Evolutionary conservation across 495 filamentous ascomycete genomes (phyloP), one percentile per base, ranked within the genome.

Genomic region (Talaromyces liani): DNA sequence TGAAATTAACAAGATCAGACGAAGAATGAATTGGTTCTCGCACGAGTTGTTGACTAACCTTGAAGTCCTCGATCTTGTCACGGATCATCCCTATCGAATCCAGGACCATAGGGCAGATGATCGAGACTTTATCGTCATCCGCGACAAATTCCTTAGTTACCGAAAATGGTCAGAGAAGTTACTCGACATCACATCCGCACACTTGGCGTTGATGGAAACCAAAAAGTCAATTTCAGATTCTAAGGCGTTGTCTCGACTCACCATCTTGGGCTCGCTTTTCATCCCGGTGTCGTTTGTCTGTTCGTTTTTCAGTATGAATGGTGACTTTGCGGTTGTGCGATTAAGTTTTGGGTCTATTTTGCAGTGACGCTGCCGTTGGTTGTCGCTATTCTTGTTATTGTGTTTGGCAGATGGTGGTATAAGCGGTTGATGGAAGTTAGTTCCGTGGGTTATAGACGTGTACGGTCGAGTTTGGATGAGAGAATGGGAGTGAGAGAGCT

Each of bases 51-150:
- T 7, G 16, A 29, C 20, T 4, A 56, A 56, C 29, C 53, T 56
- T 29, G 53, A 56, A 29, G 25, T 14, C 25, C 53, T 56, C 6
- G 24, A n/a, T 10, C 53, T 56, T 5, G 22, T 29, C 8, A 6
- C 53, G 6, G 47, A 56, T 6, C 6, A 24, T 16, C 6, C 14
- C 1, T 16, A 29, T 24, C 53, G 53, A 7, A 16, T 56, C 6
- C 53, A 24, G 31, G 6, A 6, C 22, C 4, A 27, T 8, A 54
- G 51, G 51, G 24, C 20, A 54, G 55, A 58, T 1, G 55, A 58
- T 24, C 55, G 55, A 34, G 55, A 58, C 29, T 58, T 58, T n/a
- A n/a, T 58, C 55, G 9, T 58, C 55, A 58, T 58, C 7, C 55
- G 55, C 18, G 55, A 58, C 29, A 58, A 58, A 24, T 58, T 58